Base-by-base conservation (phyloP, 2,329 filamentous ascomycete species). In the Scedosporium aurantiacum region DNA sequence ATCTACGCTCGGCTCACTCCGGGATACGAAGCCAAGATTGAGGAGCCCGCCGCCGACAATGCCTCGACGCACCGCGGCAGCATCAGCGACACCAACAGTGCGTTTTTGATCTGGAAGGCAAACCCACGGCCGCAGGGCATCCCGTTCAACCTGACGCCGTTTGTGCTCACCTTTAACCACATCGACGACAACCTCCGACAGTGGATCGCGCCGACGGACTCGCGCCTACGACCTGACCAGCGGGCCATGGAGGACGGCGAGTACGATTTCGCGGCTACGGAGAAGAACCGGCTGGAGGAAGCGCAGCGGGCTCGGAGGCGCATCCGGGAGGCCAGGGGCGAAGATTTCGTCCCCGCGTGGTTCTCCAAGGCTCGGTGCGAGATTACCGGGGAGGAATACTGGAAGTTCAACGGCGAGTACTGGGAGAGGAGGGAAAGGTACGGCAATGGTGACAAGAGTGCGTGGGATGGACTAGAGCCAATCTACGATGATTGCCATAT, bases 171-270 rank as follows among this genome's bases (percentile, higher is more conserved):
- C 0, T 87, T 99, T 65, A 99, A 99, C 74, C 90, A 92, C 66
- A 81, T 97, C 58, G 88, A 93, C 60, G 90, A 96, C n/a, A 79
- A 83, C n/a, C 80, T 99, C 18, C 78, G 76, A 59, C 83, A 87
- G 4, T 85, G 88, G 75, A 77, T 99, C 16, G 89, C 94, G 43
- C 94, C 94, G 0, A 99, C 94, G 0, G 94, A 99, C 72, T 96
- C 93, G 1, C 82, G 94, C n/a, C 79, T 96, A 37, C 82, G 94
- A 32, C 93, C 94, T 0, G 94, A 99, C 73, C 94, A 99, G 76
- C 83, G 94, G 10, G 94, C 94, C 1, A 99, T 99, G 94, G 94
- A 99, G 72, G 92, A 97, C 64, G 94, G 93, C n/a, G 85, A 92
- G 74, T 99, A 99, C 70, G 93, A 97, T 69, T 81, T 94, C 63